Evolutionary conservation across 2,329 filamentous ascomycete genomes (phyloP), one percentile per base, ranked within the genome.

Genomic region (Cyanodermella asteris): DNA sequence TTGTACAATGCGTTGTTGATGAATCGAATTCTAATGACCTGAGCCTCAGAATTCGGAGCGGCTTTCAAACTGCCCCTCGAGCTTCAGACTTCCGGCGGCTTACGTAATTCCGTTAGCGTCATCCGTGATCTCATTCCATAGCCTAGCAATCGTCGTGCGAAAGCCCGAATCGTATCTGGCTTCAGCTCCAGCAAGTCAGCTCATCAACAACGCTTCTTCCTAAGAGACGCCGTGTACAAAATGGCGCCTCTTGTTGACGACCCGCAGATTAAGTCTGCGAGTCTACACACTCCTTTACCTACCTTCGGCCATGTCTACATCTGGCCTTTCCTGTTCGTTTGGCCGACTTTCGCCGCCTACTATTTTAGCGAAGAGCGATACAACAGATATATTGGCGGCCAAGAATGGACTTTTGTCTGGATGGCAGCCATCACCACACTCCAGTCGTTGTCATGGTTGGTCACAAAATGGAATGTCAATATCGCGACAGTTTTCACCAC

Each of bases 371-470:
- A 70, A 32, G 72, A 80, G 27, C 69, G 77, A 36, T 97, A 97
- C 50, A 74, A 91, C 36, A 73, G 72, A 44, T 72, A 94, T 55
- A 90, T 97, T 35, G 68, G 75, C 40, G 82, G 74, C n/a, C 71
- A 75, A 38, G 87, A 97, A 59, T 97, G 87, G 84, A 94, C 90
- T 1, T 91, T 91, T 46, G 78, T 97, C 34, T 97, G 78, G 71
- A 66, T 74, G 36, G 84, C 76, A 40, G 63, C 69, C 37, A 93
- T 97, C 44, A 61, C 90, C 46, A 91, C 82, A 7, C 43, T 74
- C 28, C 90, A 97, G 56, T 71, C 77, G 34, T 62, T 97, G 34
- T 55, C 81, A 38, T 97, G 87, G 84, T 63, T 97, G 33, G 84
- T 76, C 55, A 97, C 87, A 23, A 80, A 94, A 55, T 97, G 87